A percentile compares a stretch with the other conserved stretches of the same genome.
Evolutionary conservation across 805 yeast genomes (phyloP).

Genomic region (Candida odintsovae): DNA sequence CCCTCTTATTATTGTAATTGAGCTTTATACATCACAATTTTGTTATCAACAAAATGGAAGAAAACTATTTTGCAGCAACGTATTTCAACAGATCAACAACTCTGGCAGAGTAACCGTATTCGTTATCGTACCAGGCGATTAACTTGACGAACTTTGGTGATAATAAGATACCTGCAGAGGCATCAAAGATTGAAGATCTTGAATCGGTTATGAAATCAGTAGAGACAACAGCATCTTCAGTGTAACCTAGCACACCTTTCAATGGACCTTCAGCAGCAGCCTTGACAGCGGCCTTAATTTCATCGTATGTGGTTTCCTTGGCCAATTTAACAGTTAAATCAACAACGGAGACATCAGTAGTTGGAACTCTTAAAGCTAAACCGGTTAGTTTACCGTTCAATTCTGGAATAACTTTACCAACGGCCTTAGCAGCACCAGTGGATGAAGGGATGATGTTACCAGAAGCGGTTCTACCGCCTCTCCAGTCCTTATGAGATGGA

Average conservation of each 20-base stretch:
- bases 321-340: slow-evolving; percentile 62
- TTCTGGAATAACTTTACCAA: slow-evolving; percentile 68
- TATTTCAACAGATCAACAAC: slow-evolving; percentile 65
- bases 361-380: slow-evolving; percentile 71
- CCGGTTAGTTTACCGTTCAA: slow-evolving; percentile 70
- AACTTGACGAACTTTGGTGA: slow-evolving; percentile 67
- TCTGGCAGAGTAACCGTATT: slow-evolving; percentile 72
- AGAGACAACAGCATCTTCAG: slow-evolving; percentile 66
- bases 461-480: slow-evolving; percentile 76
- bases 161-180: slow-evolving; percentile 64
- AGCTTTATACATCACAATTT: no score
- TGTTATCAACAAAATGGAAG: no score
- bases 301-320: slow-evolving; percentile 55
- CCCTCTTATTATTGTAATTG: no score
- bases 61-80: slow-evolving; percentile 35
- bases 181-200: slow-evolving; percentile 63
- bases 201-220: slow-evolving; percentile 61
- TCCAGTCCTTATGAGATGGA: slow-evolving; percentile 76
- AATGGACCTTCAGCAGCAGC: slow-evolving; percentile 53
- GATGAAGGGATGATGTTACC: slow-evolving; percentile 73
- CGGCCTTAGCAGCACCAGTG: slow-evolving; percentile 76
- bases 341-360: slow-evolving; percentile 67
- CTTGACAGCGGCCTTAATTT: slow-evolving; percentile 55
- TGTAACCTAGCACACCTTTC: slow-evolving; percentile 63
- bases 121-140: slow-evolving; percentile 72